Conservation (phyloP, 805 yeast genomes). For the Millerago galiae region DNA sequence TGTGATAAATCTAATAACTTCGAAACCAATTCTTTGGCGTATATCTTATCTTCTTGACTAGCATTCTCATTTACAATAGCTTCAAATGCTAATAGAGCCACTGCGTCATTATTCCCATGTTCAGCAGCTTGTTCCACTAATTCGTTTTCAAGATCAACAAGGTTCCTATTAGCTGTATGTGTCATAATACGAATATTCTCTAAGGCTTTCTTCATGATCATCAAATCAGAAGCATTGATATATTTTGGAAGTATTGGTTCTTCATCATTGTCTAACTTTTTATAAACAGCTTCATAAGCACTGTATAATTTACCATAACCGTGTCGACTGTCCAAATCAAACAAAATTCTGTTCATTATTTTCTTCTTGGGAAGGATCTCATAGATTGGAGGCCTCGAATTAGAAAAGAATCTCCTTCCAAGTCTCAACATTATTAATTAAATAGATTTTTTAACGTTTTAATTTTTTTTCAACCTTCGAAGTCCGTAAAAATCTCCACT, state of each 20-base stretch:
- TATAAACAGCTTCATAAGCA: conserved; percentile 45
- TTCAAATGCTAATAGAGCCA: conserved; percentile 64
- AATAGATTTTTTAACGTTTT: not conserved
- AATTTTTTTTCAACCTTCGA: not conserved
- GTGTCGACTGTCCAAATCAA: conserved; percentile 58
- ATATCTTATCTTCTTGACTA: conserved; percentile 46
- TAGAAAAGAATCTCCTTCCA: conserved; percentile 12
- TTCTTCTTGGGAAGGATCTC: conserved; percentile 54
- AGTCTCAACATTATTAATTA: not conserved
- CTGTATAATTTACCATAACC: conserved; percentile 49
- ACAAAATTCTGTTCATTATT: conserved; percentile 50
- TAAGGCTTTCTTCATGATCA: conserved; percentile 62
- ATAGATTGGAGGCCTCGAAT: conserved; percentile 31
- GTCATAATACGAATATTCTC: conserved; percentile 56
- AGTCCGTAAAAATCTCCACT: not conserved
- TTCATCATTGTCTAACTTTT: conserved; percentile 31
- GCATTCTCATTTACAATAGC: conserved; percentile 39
- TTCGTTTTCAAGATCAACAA: conserved; percentile 60
- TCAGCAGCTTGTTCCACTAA: conserved; percentile 82
- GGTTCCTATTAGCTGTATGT: conserved; percentile 48
- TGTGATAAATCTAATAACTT: conserved; percentile 54
- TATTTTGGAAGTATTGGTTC: conserved; percentile 35
- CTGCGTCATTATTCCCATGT: conserved; percentile 74
- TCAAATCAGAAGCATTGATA: conserved; percentile 50
- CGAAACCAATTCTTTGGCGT: conserved; percentile 57